phyloP scores from a whole-genome alignment of 2,329 filamentous ascomycete genomes.

The Scedosporium dehoogii region DNA sequence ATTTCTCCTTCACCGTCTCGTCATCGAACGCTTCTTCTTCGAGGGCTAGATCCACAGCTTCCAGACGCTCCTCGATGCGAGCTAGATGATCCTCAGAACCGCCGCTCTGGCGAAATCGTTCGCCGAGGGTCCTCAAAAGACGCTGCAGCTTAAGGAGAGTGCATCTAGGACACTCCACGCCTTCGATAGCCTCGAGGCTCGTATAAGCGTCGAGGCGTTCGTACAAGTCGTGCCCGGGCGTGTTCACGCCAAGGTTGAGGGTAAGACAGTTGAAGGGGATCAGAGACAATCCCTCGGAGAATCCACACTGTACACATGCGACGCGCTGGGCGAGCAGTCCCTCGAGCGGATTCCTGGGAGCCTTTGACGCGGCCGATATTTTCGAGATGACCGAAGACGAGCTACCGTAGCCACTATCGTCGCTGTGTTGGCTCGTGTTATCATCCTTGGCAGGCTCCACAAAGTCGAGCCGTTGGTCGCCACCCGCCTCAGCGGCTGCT shows the following conservation, averaged over 20 bases:
- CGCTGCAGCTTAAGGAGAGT: conserved; percentile 55
- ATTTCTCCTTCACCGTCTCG: conserved; percentile 50
- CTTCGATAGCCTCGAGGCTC: conserved; percentile 72
- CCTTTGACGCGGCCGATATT: conserved; percentile 22
- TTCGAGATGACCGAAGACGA: conserved; percentile 25
- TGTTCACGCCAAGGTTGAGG: conserved; percentile 61
- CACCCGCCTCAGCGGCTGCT: conserved; percentile 11
- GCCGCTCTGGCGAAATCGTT: background rate
- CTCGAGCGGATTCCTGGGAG: conserved; percentile 67
- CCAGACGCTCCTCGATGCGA: conserved; percentile 45
- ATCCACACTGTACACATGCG: conserved; percentile 74
- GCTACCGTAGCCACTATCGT: conserved; percentile 49
- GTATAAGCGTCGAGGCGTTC: conserved; percentile 80
- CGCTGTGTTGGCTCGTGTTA: conserved; percentile 37
- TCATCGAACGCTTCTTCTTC: conserved; percentile 74
- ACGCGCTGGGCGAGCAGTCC: conserved; percentile 82
- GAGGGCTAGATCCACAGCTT: conserved; percentile 59
- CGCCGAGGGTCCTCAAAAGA: conserved; percentile 34
- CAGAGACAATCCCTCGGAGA: conserved; percentile 79
- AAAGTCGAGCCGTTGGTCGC: conserved; percentile 24
- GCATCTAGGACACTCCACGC: conserved; percentile 86
- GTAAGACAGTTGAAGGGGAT: conserved; percentile 93
- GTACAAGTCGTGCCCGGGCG: conserved; percentile 56
- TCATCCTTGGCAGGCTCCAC: conserved; percentile 30
- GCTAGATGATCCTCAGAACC: conserved; percentile 33